These are phyloP conservation scores for Tulasnella sp. DNA, from an alignment of 768 basidiomycete genomes.

Conservation along the genomic window DNA sequence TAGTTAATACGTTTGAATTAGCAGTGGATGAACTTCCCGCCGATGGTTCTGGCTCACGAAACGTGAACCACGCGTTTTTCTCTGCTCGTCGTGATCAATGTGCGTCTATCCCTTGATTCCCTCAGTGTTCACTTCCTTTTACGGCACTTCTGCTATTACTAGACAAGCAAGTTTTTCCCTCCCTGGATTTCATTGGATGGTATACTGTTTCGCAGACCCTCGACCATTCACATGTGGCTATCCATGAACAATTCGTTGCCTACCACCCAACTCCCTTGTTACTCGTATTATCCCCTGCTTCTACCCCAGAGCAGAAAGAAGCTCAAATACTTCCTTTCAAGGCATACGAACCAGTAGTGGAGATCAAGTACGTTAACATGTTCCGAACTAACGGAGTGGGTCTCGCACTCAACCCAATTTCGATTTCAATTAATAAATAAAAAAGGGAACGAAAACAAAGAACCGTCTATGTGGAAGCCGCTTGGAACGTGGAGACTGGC, in stretches of 20 bases:
- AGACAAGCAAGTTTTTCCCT: conserved; percentile 99
- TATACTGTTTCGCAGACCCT: conserved; percentile 77
- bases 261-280: conserved; percentile 86
- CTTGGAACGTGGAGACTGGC: conserved; percentile 87
- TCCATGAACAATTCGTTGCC: conserved; percentile 83
- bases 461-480: conserved; percentile 69
- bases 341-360: conserved; percentile 85
- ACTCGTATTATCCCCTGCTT: conserved; percentile 40
- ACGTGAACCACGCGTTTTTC: conserved; percentile 72
- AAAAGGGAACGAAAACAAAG: conserved; percentile 52
- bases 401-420: conserved; percentile 14
- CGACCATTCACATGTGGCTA: conserved; percentile 55
- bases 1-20: conserved; percentile 93
- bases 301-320: background rate
- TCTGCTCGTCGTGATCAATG: conserved; percentile 80
- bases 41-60: conserved; percentile 36
- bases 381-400: too few relatives aligned
- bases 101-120: conserved; percentile 27
- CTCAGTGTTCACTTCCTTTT: background rate
- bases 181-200: conserved; percentile 96
- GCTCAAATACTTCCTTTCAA: conserved; percentile 73
- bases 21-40: conserved; percentile 30
- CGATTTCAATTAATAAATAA: conserved; percentile 20
- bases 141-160: conserved; percentile 8
- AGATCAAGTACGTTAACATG: conserved; percentile 39